phyloP scores from a whole-genome alignment of 768 basidiomycete genomes.

The Coprinopsis sp. region DNA sequence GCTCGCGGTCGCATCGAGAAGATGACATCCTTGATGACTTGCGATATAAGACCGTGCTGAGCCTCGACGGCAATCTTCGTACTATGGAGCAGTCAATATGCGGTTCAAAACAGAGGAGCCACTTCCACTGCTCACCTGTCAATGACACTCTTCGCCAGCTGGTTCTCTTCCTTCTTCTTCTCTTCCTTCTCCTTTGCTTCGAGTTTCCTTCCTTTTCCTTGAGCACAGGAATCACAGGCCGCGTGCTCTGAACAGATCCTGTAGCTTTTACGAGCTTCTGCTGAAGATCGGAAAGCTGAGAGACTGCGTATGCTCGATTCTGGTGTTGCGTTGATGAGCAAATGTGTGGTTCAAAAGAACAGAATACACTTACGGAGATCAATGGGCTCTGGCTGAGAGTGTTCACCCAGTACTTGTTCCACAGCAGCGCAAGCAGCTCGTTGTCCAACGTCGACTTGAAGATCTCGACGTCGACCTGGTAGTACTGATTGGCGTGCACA shows the following conservation, averaged over 20 bases:
- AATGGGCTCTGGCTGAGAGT: slow-evolving; percentile 91
- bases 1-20: slow-evolving; percentile 58
- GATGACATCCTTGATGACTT: slow-evolving; percentile 89
- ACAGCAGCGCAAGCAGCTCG: slow-evolving; percentile 81
- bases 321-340: slow-evolving; percentile 26
- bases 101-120: not conserved
- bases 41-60: slow-evolving; percentile 90
- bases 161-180: slow-evolving; percentile 85
- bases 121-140: slow-evolving; percentile 62
- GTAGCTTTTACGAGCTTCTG: slow-evolving; percentile 83
- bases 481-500: slow-evolving; percentile 96
- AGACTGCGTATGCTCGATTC: slow-evolving; percentile 93
- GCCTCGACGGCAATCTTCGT: slow-evolving; percentile 87
- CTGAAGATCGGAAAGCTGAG: slow-evolving; percentile 85
- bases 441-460: slow-evolving; percentile 91
- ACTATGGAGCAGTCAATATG: slow-evolving; percentile 35
- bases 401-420: slow-evolving; percentile 99
- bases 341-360: not conserved
- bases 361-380: slow-evolving; percentile 64
- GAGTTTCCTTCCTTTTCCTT: slow-evolving; percentile 44
- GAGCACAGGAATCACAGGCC: slow-evolving; percentile 47
- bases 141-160: slow-evolving; percentile 82
- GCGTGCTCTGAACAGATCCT: slow-evolving; percentile 49
- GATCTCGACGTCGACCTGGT: slow-evolving; percentile 88
- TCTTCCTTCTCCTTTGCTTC: slow-evolving; percentile 53